Evolutionary conservation across 2,329 filamentous ascomycete species (phyloP).

Genomic region (Plectosphaerella sp.): DNA sequence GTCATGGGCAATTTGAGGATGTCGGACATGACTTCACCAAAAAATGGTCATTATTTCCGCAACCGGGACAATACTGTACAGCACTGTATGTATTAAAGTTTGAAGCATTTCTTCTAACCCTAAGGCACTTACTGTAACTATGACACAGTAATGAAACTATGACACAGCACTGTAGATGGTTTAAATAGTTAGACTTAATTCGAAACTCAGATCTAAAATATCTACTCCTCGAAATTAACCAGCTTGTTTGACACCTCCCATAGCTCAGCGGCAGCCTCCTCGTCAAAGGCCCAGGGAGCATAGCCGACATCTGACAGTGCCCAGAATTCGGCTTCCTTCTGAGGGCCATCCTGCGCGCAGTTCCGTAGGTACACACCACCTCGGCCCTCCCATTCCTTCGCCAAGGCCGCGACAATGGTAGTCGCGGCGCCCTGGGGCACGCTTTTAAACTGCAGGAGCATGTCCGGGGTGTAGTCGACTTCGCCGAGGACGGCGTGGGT

Average conservation of each 20-base stretch:
- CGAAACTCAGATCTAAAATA: too few species aligned
- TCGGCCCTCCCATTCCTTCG: slow-evolving; percentile 34
- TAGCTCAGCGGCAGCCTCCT: slow-evolving; percentile 29
- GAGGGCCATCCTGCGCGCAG: slow-evolving; percentile 15
- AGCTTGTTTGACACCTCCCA: slow-evolving; percentile 25
- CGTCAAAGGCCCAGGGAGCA: slow-evolving; percentile 22
- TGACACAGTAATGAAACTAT: too few species aligned
- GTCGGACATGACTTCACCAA: too few species aligned
- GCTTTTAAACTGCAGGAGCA: slow-evolving; percentile 1
- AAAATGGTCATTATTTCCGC: too few species aligned
- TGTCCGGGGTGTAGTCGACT: not conserved
- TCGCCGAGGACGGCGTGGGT: not conserved
- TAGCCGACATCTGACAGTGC: not conserved
- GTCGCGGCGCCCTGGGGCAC: slow-evolving; percentile 42
- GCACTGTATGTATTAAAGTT: too few species aligned
- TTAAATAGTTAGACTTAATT: too few species aligned
- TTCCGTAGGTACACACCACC: slow-evolving; percentile 43
- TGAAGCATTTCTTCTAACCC: too few species aligned
- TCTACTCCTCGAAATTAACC: too few species aligned
- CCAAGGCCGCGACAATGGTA: slow-evolving; percentile 36
- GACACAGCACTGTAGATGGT: too few species aligned
- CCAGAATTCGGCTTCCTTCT: slow-evolving; percentile 1
- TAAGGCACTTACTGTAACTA: too few species aligned
- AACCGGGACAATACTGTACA: too few species aligned
- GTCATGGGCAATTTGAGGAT: too few species aligned